These are phyloP conservation scores for Irpex lacteus DNA, from an alignment of 1,284 basidiomycete species.

Conservation along the genomic window DNA sequence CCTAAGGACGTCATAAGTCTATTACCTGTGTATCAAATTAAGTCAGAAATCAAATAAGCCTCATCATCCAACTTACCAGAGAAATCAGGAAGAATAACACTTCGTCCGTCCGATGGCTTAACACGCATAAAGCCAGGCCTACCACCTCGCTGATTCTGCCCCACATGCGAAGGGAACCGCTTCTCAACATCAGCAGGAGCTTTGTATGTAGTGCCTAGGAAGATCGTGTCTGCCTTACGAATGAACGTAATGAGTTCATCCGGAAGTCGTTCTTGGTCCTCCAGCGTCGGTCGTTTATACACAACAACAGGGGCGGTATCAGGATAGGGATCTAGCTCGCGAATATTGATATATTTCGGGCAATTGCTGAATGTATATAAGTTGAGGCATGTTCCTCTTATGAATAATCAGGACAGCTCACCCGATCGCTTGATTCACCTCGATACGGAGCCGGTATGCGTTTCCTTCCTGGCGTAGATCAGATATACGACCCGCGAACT, in stretches of 20 bases:
- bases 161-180: conserved; percentile 52
- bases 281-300: conserved; percentile 33
- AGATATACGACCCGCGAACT: conserved; percentile 52
- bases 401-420: conserved; percentile 20
- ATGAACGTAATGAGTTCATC: conserved; percentile 48
- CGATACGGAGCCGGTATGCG: conserved; percentile 28
- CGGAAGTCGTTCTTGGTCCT: conserved; percentile 41
- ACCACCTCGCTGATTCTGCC: conserved; percentile 65
- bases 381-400: neutral
- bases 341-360: conserved; percentile 63
- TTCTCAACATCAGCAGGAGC: conserved; percentile 34
- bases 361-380: conserved; percentile 44
- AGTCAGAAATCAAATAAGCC: no score
- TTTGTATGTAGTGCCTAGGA: conserved; percentile 51
- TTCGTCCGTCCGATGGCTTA: conserved; percentile 49
- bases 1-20: conserved; percentile 60
- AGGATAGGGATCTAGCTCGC: conserved; percentile 42
- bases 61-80: no score
- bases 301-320: conserved; percentile 37
- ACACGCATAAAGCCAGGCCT: conserved; percentile 59
- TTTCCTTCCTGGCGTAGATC: conserved; percentile 26
- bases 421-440: conserved; percentile 61
- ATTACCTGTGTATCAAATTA: conserved; percentile 40
- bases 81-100: conserved; percentile 58
- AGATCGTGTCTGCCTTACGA: conserved; percentile 47